Percentiles rank a stretch among this genome's conserved stretches.
Evolutionary conservation across 768 basidiomycete genomes (phyloP).

Genomic region (Agrocybe chaxingu): DNA sequence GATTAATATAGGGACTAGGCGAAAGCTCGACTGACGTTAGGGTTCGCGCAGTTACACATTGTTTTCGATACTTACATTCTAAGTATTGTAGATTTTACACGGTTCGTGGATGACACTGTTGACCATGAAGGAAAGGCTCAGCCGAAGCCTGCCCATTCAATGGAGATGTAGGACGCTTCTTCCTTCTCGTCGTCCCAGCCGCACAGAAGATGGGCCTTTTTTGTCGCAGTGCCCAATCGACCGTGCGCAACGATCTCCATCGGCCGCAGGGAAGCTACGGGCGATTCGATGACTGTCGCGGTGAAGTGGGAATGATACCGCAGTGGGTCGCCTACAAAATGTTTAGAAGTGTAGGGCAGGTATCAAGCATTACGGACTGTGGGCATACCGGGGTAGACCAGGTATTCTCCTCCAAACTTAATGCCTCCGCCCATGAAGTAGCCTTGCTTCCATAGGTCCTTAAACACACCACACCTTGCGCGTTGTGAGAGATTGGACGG

Average conservation of each 20-base stretch:
- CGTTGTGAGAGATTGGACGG: slow-evolving; percentile 62
- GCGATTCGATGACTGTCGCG: slow-evolving; percentile 74
- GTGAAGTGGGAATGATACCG: slow-evolving; percentile 97
- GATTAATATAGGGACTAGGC: slow-evolving; percentile 35
- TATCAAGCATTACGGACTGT: slow-evolving; percentile 21
- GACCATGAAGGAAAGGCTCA: slow-evolving; percentile 21
- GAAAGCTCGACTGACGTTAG: slow-evolving; percentile 42
- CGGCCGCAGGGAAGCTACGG: slow-evolving; percentile 58
- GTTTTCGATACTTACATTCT: neutral
- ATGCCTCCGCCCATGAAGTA: slow-evolving; percentile 88
- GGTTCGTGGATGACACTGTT: neutral
- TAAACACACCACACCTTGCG: slow-evolving; percentile 78
- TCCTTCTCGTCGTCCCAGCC: slow-evolving; percentile 76
- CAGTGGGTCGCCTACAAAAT: slow-evolving; percentile 75
- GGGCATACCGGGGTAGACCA: slow-evolving; percentile 88
- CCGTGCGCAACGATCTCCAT: slow-evolving; percentile 97
- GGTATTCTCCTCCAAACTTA: slow-evolving; percentile 94
- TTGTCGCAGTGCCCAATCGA: slow-evolving; percentile 92
- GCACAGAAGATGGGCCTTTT: slow-evolving; percentile 91
- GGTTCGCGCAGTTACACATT: slow-evolving; percentile 1
- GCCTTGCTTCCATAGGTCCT: slow-evolving; percentile 77
- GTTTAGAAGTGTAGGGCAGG: no score
- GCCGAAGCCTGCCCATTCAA: slow-evolving; percentile 93
- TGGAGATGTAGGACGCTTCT: slow-evolving; percentile 68
- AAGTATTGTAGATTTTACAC: neutral